Conservation (phyloP, 2,329 filamentous ascomycete species). For the Aschersonia sp. region DNA sequence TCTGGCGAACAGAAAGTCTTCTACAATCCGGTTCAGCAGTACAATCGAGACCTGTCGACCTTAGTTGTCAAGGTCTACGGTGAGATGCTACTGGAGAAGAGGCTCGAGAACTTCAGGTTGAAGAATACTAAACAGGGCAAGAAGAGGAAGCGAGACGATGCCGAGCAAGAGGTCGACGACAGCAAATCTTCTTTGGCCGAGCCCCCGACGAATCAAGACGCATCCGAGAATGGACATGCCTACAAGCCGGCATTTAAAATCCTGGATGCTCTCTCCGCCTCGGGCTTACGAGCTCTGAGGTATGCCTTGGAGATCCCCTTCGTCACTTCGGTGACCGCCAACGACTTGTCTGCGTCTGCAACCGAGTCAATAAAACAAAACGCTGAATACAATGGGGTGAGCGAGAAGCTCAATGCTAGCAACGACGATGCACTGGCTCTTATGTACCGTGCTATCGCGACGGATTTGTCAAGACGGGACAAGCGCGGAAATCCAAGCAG, state of each 20-base stretch:
- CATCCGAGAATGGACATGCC: conserved; percentile 12
- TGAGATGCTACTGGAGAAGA: conserved; percentile 42
- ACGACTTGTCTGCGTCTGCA: conserved; percentile 70
- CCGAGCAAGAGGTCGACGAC: conserved; percentile 5
- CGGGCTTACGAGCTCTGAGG: conserved; percentile 76
- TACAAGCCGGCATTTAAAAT: conserved; percentile 53
- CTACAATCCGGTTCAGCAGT: conserved; percentile 98
- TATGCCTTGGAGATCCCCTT: conserved; percentile 88
- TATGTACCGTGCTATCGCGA: conserved; percentile 66
- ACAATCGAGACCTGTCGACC: conserved; percentile 91
- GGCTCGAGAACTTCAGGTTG: conserved; percentile 18
- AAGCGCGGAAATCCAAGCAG: conserved; percentile 22
- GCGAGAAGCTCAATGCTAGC: conserved; percentile 55
- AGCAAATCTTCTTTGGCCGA: conserved; percentile 1
- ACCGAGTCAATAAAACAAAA: conserved; percentile 74
- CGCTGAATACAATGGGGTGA: conserved; percentile 66
- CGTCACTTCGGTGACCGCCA: conserved; percentile 68
- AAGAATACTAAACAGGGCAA: conserved; percentile 26
- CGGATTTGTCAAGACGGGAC: conserved; percentile 29
- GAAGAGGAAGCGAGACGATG: conserved; percentile 31
- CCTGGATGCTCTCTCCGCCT: conserved; percentile 87
- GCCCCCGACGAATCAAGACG: conserved; percentile 6
- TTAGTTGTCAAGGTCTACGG: conserved; percentile 84
- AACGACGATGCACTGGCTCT: conserved; percentile 76
- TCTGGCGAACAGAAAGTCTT: conserved; percentile 70